Evolutionary conservation across 495 filamentous ascomycete genomes (phyloP).

Genomic region (Aspergillus coremiiformis): DNA sequence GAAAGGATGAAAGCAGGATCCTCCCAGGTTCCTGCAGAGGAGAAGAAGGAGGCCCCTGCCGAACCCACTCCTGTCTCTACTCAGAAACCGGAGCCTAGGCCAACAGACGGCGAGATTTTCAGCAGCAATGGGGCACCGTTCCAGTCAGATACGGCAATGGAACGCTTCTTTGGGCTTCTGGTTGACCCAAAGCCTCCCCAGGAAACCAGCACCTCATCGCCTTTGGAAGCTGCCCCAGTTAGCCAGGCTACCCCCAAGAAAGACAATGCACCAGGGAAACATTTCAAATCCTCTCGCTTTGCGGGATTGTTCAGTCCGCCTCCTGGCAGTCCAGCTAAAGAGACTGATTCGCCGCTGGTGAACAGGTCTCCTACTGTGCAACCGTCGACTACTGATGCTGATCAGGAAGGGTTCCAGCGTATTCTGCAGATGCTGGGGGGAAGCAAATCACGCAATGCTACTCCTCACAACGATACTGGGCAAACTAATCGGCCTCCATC

Average conservation of each 20-base stretch:
- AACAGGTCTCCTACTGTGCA: conserved; percentile 21
- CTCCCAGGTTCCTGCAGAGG: conserved; percentile 31
- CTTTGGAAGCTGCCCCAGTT: conserved; percentile 16
- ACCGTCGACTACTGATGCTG: conserved; percentile 52
- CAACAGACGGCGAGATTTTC: conserved; percentile 34
- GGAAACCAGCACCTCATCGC: conserved; percentile 18
- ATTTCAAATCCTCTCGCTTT: conserved; percentile 66
- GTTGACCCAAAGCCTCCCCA: conserved; percentile 36
- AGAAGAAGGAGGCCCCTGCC: conserved; percentile 37
- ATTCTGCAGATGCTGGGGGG: conserved; percentile 76
- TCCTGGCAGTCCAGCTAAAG: conserved; percentile 47
- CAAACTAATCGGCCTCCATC: conserved; percentile 26
- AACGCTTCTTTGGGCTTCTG: conserved; percentile 76
- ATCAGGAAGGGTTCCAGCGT: conserved; percentile 84
- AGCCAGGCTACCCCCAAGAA: conserved; percentile 2
- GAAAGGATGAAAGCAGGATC: conserved; percentile 73
- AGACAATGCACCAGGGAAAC: conserved; percentile 7
- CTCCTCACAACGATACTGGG: conserved; percentile 29
- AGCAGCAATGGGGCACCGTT: conserved; percentile 26
- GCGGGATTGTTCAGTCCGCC: conserved; percentile 71
- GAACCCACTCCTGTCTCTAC: conserved; percentile 18
- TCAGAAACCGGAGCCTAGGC: conserved; percentile 28
- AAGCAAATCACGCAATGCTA: conserved; percentile 36
- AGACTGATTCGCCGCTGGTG: conserved; percentile 39
- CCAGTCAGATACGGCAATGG: conserved; percentile 57